These are phyloP conservation scores for Colletotrichum sidae DNA, from an alignment of 2,329 filamentous ascomycete species.

Conservation along the genomic window DNA sequence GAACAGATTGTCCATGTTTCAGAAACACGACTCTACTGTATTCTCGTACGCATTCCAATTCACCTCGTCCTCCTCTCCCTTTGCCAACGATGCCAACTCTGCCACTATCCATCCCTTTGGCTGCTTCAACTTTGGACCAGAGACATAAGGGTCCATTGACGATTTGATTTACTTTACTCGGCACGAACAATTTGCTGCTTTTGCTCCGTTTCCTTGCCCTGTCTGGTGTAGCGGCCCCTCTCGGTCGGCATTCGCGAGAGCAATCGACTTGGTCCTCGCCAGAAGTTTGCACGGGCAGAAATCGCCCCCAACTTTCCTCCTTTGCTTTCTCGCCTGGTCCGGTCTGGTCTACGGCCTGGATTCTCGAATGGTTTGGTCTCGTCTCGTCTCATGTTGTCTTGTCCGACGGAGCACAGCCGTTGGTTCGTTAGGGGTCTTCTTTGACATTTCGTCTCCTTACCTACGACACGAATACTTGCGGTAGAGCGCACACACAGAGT, in stretches of 20 bases:
- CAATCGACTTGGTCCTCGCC: slow-evolving; percentile 1
- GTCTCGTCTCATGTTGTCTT: too few species aligned
- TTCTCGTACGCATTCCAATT: slow-evolving; percentile 25
- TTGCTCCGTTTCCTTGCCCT: too few species aligned
- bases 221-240: slow-evolving; percentile 1
- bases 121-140: too few species aligned
- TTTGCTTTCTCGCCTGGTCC: neutral
- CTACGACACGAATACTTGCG: too few species aligned
- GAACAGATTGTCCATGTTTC: slow-evolving; percentile 35
- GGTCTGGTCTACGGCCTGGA: neutral
- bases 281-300: slow-evolving; percentile 15
- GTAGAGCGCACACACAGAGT: too few species aligned
- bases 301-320: slow-evolving; percentile 25
- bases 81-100: neutral
- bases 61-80: slow-evolving; percentile 3
- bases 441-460: neutral
- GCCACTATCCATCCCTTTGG: neutral
- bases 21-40: slow-evolving; percentile 34
- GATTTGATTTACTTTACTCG: too few species aligned
- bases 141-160: too few species aligned
- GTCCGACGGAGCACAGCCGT: too few species aligned
- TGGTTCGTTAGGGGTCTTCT: neutral
- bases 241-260: slow-evolving; percentile 15
- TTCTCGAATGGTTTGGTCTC: neutral
- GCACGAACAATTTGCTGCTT: too few species aligned